A percentile compares a stretch with the other conserved stretches of the same genome.
These are phyloP conservation scores for Nannizziopsis barbatae DNA, from an alignment of 2,329 filamentous ascomycete species.

Conservation along the genomic window DNA sequence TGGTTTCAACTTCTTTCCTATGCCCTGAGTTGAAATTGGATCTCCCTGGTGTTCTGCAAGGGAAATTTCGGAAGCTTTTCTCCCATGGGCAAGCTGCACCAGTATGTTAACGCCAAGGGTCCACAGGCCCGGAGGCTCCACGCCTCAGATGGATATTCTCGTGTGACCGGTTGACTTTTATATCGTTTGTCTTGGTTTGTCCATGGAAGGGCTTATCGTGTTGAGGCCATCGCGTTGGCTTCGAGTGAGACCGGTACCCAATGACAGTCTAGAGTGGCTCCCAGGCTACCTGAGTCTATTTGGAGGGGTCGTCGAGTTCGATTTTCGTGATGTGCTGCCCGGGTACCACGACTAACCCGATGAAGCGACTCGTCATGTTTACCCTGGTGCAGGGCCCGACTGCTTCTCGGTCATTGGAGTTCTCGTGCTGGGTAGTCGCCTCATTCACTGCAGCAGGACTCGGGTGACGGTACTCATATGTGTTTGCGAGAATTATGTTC, in stretches of 20 bases:
- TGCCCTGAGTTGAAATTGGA: too few relatives aligned
- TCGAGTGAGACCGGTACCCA: background rate
- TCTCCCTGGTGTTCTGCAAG: too few relatives aligned
- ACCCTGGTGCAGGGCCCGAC: slow-evolving; percentile 41
- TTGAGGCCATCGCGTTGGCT: background rate
- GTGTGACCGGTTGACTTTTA: slow-evolving; percentile 4
- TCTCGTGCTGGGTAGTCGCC: slow-evolving; percentile 23
- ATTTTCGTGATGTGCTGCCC: slow-evolving; percentile 77
- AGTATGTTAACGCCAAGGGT: slow-evolving; percentile 2
- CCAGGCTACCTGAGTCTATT: background rate
- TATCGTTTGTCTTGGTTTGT: background rate
- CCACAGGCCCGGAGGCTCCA: background rate
- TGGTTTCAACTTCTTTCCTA: too few relatives aligned
- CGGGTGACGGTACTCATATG: slow-evolving; percentile 81
- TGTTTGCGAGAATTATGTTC: slow-evolving; percentile 75
- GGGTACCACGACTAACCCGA: slow-evolving; percentile 82
- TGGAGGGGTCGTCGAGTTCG: slow-evolving; percentile 55
- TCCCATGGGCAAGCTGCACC: background rate
- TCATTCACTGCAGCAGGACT: slow-evolving; percentile 40
- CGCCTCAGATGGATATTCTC: background rate
- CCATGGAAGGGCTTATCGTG: slow-evolving; percentile 5
- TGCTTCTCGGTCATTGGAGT: slow-evolving; percentile 12
- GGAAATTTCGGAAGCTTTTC: background rate
- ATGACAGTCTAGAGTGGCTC: background rate
- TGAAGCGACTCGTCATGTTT: slow-evolving; percentile 71